A percentile compares a stretch with the other conserved stretches of the same genome.
Evolutionary conservation across 352 stramenopile genomes (phyloP).

Genomic region (Pythium insidiosum): DNA sequence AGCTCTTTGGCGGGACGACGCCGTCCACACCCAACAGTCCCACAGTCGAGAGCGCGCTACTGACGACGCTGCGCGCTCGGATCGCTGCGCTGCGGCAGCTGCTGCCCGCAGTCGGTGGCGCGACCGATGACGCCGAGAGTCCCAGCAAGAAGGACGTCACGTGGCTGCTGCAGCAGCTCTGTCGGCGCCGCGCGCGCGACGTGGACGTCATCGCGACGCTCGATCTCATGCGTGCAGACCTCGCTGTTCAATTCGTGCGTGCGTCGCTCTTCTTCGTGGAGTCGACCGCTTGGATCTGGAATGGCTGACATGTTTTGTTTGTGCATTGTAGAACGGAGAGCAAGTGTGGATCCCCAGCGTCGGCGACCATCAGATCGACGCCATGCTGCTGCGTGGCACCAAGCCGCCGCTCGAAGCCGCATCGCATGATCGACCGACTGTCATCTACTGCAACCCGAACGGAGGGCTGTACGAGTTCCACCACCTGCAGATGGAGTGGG

Average conservation of each 20-base stretch:
- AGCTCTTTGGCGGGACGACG: slow-evolving; percentile 25
- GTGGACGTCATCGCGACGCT: slow-evolving; percentile 64
- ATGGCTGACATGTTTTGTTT: background rate
- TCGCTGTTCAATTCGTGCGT: slow-evolving; percentile 69
- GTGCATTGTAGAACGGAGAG: slow-evolving; percentile 42
- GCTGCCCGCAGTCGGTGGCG: slow-evolving; percentile 15
- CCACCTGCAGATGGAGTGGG: slow-evolving; percentile 86
- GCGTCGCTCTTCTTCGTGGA: background rate
- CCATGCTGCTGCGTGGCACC: slow-evolving; percentile 46
- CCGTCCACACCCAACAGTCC: background rate
- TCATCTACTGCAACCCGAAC: slow-evolving; percentile 84
- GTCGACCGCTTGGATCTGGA: background rate
- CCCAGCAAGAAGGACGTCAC: slow-evolving; percentile 23
- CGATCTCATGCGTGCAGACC: slow-evolving; percentile 75
- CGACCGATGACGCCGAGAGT: background rate
- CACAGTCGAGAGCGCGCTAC: background rate
- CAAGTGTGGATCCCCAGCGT: slow-evolving; percentile 75
- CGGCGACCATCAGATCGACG: slow-evolving; percentile 56
- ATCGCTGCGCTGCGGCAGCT: slow-evolving; percentile 8
- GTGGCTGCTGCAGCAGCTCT: slow-evolving; percentile 54
- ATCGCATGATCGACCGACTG: slow-evolving; percentile 28
- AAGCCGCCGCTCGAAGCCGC: slow-evolving; percentile 21
- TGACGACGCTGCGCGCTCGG: slow-evolving; percentile 9
- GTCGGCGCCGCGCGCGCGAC: slow-evolving; percentile 24
- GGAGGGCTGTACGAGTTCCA: slow-evolving; percentile 83